Conservation (phyloP, 352 stramenopile genomes). For the Phytophthora podocarpi region DNA sequence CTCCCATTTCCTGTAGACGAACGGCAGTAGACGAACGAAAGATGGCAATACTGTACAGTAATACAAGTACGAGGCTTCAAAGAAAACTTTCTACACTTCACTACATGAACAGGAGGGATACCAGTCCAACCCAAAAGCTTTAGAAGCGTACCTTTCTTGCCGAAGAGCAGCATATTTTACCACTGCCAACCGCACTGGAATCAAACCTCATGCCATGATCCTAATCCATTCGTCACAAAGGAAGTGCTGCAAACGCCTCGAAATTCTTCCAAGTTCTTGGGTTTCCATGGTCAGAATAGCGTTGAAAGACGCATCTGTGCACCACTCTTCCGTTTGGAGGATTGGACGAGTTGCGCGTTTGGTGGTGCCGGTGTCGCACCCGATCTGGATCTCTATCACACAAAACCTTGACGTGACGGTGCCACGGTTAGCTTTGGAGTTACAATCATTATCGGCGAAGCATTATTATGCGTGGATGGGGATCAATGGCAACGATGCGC, state of each 20-base stretch:
- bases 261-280: not conserved
- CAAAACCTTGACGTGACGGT: not conserved
- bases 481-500: not conserved
- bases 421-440: not conserved
- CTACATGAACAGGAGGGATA: no score
- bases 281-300: not conserved
- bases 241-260: not conserved
- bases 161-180: not conserved
- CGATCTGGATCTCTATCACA: conserved; percentile 16
- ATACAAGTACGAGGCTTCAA: no score
- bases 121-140: no score
- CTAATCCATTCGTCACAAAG: not conserved
- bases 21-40: conserved; percentile 9
- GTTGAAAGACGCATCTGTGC: conserved; percentile 20
- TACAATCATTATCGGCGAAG: not conserved
- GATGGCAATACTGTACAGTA: no score
- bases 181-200: not conserved
- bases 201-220: not conserved
- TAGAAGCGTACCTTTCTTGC: not conserved
- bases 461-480: conserved; percentile 6
- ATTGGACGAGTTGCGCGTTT: conserved; percentile 29
- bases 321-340: conserved; percentile 23
- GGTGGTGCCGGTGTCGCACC: conserved; percentile 18
- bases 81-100: no score
- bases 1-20: conserved; percentile 28